Evolutionary conservation across 768 basidiomycete genomes (phyloP).

Genomic region (Kondoa malvinella): DNA sequence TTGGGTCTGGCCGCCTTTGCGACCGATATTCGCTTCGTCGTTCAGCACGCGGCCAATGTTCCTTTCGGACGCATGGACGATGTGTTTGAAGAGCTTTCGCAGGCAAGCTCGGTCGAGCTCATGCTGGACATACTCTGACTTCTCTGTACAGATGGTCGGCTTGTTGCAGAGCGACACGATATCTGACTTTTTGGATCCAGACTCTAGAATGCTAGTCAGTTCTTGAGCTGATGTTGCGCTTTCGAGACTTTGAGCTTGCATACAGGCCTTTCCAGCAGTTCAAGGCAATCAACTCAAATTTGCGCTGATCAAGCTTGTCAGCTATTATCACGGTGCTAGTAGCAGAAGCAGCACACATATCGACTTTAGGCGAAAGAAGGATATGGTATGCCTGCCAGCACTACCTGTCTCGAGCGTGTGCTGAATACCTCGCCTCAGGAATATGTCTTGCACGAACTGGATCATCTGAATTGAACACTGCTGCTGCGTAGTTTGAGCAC

Average conservation of each 20-base stretch:
- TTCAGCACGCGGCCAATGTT: conserved; percentile 16
- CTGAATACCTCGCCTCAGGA: too few relatives aligned
- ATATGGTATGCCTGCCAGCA: background rate
- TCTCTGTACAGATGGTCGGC: conserved; percentile 24
- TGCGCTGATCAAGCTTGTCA: conserved; percentile 30
- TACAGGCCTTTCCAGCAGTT: conserved; percentile 29
- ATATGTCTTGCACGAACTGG: too few relatives aligned
- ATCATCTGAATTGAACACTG: too few relatives aligned
- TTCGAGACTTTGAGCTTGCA: too few relatives aligned
- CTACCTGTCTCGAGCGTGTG: background rate
- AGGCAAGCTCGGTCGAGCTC: conserved; percentile 23
- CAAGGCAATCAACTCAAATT: conserved; percentile 28
- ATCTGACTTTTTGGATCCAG: conserved; percentile 21
- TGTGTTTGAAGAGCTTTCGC: conserved; percentile 24
- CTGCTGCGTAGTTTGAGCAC: too few relatives aligned
- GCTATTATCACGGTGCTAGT: conserved; percentile 21
- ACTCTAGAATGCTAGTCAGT: conserved; percentile 22
- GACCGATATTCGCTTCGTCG: conserved; percentile 25
- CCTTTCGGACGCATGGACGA: conserved; percentile 17
- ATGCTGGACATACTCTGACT: background rate
- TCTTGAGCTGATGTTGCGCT: background rate
- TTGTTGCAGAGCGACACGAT: conserved; percentile 17
- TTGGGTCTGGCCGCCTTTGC: conserved; percentile 19
- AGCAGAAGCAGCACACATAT: conserved; percentile 11
- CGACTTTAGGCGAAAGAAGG: background rate